Evolutionary conservation across 2,329 filamentous ascomycete genomes (phyloP).

Genomic region (Aspergillus brunneoviolaceus): DNA sequence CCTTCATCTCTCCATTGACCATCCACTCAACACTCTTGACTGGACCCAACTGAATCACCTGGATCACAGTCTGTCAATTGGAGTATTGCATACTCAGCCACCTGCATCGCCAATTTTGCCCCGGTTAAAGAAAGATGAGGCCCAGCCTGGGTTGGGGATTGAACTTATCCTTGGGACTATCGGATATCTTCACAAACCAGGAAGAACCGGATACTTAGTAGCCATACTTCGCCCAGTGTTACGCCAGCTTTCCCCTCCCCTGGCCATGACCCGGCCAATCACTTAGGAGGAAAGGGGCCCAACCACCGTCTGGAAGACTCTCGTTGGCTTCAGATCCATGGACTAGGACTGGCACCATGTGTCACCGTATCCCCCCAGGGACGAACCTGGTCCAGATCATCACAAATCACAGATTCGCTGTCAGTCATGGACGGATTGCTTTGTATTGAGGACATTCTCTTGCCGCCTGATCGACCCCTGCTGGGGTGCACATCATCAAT

Average conservation of each 20-base stretch:
- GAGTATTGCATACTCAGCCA: background rate
- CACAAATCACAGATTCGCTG: background rate
- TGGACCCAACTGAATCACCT: background rate
- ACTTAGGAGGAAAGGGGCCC: background rate
- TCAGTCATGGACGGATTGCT: too few relatives aligned
- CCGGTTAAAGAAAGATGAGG: background rate
- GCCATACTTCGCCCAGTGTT: background rate
- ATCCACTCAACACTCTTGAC: background rate
- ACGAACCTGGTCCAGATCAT: background rate
- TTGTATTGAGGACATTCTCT: background rate
- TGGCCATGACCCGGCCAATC: background rate
- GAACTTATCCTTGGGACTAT: conserved; percentile 3
- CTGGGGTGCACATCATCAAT: background rate
- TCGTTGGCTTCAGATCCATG: conserved; percentile 8
- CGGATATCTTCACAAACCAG: background rate
- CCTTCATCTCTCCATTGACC: background rate
- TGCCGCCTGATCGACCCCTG: conserved; percentile 3
- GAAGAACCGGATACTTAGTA: background rate
- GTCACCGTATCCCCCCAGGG: conserved; percentile 6
- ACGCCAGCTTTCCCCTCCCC: conserved; percentile 9
- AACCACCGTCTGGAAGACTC: conserved; percentile 11
- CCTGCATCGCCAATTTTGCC: background rate
- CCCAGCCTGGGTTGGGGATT: background rate
- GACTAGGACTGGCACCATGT: background rate
- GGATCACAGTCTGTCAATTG: background rate